Conservation (phyloP, 176 grass and related monocot species). For the Rhynchospora breviuscula region DNA sequence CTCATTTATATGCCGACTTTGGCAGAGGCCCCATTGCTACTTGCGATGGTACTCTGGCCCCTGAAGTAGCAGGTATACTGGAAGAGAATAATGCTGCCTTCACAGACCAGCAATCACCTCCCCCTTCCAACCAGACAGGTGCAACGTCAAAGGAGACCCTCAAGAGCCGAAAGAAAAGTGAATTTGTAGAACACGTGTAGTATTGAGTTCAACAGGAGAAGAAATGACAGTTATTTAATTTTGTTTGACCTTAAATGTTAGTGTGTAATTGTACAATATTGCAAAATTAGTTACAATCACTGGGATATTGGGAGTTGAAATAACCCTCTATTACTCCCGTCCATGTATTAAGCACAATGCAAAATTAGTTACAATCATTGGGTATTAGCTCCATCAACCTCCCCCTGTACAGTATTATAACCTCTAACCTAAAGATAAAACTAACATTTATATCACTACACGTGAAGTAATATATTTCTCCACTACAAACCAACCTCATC, state of each 20-base stretch:
- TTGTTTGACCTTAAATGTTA: background rate
- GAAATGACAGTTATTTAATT: background rate
- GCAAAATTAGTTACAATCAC: background rate
- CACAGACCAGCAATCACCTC: too few species aligned
- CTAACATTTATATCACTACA: background rate
- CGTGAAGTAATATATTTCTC: background rate
- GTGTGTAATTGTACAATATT: background rate
- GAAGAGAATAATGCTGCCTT: too few species aligned
- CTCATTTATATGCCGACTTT: too few species aligned
- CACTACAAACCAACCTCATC: constrained; percentile 6
- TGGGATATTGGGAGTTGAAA: too few species aligned
- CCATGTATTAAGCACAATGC: too few species aligned
- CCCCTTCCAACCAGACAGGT: too few species aligned
- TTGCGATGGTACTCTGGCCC: too few species aligned
- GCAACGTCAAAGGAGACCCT: background rate
- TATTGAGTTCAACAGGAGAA: background rate
- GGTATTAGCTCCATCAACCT: background rate
- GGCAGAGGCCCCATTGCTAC: too few species aligned
- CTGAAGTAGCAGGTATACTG: too few species aligned
- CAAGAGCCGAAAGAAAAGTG: background rate
- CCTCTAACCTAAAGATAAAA: background rate
- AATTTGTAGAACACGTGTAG: background rate
- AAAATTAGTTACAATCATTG: too few species aligned
- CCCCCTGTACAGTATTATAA: background rate
- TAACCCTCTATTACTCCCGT: too few species aligned